Evolutionary conservation across 192 early-diverging fungal genomes (phyloP).

Genomic region (Gonapodya prolifera): DNA sequence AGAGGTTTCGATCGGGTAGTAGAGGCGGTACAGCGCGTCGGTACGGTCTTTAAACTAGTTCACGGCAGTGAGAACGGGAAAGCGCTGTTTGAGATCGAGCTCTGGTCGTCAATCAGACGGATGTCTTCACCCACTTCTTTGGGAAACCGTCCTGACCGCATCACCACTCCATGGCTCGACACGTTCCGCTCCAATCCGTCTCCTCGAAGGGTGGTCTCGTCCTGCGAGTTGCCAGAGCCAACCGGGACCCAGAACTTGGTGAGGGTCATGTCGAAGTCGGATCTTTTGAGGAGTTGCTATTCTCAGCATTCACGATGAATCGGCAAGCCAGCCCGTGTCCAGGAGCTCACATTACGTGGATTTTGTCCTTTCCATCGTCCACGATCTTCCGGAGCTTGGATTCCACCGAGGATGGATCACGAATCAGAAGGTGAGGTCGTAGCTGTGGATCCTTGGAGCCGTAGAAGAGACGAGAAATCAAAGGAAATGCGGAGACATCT

Average conservation of each 20-base stretch:
- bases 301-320: too few relatives aligned
- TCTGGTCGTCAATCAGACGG: background rate
- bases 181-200: constrained; percentile 15
- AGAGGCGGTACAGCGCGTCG: constrained; percentile 38
- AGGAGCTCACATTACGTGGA: too few relatives aligned
- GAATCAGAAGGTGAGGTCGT: too few relatives aligned
- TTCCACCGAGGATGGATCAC: too few relatives aligned
- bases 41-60: constrained; percentile 30
- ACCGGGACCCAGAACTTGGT: constrained; percentile 29
- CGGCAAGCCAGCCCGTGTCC: too few relatives aligned
- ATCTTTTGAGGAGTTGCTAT: too few relatives aligned
- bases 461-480: too few relatives aligned
- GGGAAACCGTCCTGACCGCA: background rate
- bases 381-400: too few relatives aligned
- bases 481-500: too few relatives aligned
- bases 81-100: constrained; percentile 7
- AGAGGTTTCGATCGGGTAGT: constrained; percentile 60
- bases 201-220: constrained; percentile 7
- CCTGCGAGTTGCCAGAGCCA: background rate
- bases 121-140: background rate
- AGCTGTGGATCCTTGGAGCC: too few relatives aligned
- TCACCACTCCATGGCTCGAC: constrained; percentile 18
- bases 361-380: too few relatives aligned
- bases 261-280: constrained; percentile 66
- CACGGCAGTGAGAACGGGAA: constrained; percentile 10